phyloP scores from a whole-genome alignment of 768 basidiomycete species.

The Mycena metata region DNA sequence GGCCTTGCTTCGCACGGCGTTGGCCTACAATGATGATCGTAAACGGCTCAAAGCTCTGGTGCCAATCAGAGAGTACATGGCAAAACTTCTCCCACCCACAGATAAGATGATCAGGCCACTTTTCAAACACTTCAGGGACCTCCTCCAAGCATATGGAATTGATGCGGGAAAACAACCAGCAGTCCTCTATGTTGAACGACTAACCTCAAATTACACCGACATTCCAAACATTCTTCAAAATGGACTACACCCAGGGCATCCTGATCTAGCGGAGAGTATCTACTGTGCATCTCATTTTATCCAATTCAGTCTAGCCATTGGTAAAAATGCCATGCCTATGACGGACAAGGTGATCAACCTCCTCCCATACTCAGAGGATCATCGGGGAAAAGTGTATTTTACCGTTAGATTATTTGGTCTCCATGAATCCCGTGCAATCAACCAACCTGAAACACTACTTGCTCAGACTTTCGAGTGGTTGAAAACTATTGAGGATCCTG shows the following conservation, averaged over 20 bases:
- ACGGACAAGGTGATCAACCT: not conserved
- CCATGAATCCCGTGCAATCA: not conserved
- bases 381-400: not conserved
- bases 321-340: not conserved
- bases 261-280: not conserved
- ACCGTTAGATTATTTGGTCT: not conserved
- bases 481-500: not conserved
- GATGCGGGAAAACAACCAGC: too few species aligned
- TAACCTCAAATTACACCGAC: not conserved
- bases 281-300: too few species aligned
- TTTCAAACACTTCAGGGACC: not conserved
- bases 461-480: not conserved
- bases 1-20: not conserved
- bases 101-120: not conserved
- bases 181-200: not conserved
- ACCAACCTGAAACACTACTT: not conserved
- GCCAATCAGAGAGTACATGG: slow-evolving; percentile 11
- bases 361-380: not conserved
- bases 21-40: not conserved
- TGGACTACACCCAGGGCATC: not conserved
- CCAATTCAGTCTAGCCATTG: rapidly evolving
- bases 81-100: not conserved
- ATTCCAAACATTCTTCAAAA: not conserved
- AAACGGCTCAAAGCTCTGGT: not conserved
- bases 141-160: not conserved